Base-by-base conservation (phyloP, 1,284 basidiomycete genomes). In the Psilocybe mexicana region DNA sequence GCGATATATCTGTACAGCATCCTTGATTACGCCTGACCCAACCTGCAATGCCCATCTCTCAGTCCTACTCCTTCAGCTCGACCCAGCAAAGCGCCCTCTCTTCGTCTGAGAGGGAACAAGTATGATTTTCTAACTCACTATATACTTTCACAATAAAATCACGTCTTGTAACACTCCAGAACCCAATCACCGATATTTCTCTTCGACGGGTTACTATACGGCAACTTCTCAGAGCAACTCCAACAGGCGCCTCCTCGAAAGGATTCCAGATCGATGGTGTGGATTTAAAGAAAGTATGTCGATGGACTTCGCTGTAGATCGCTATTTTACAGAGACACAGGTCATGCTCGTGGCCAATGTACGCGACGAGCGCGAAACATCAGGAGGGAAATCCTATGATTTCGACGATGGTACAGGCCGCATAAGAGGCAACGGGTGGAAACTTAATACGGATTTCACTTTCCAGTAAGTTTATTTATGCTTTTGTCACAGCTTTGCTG, bases 331-430 rank as follows among this genome's bases (percentile, higher is more conserved):
- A 50, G 14, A 18, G 24, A 5, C 30, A 28, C 49, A 72, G 72
- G 58, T 72, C 26, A 65, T 68, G 36, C 44, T 72, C n/a, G 63
- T 74, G 10, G 71, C 67, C 40, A 74, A 72, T 55, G 58, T 73
- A 40, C 64, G 55, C 42, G 49, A 62, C 24, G 49, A 52, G 25
- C n/a, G 28, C 33, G 40, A 49, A 7, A 23, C 23, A 5, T 28
- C 49, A 14, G 46, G 50, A 18, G 55, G 52, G 18, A 55, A 54
- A 44, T 55, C 65, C 30, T 72, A 69, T 45, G 55, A 50, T 7
- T 61, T 75, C 7, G 69, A 72, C 48, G 74, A 75, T 59, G 72
- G 71, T 30, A 69, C 71, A 6, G 72, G 71, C 6, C 67, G 60
- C 46, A 69, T 74, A 23, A 67, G 60, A 36, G 68, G 42, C 52